These are phyloP conservation scores for Aspergillus ochraceus DNA, from an alignment of 2,329 filamentous ascomycete species.

Conservation along the genomic window DNA sequence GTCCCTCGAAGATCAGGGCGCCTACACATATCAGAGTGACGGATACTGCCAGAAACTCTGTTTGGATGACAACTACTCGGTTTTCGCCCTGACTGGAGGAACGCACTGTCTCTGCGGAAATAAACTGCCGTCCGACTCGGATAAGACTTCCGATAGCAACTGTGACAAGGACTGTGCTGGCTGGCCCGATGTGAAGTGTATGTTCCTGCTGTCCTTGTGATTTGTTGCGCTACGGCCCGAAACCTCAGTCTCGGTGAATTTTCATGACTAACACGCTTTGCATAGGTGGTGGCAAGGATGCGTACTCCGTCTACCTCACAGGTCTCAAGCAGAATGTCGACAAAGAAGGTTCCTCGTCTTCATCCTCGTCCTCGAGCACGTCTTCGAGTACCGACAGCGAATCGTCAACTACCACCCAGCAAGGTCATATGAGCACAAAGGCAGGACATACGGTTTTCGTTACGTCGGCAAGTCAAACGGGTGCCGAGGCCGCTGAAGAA, in stretches of 20 bases:
- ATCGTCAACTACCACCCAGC: constrained; percentile 18
- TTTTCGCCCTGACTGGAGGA: constrained; percentile 63
- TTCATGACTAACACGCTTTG: constrained; percentile 10
- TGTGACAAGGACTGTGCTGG: constrained; percentile 69
- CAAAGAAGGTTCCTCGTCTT: constrained; percentile 2
- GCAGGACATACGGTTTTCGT: constrained; percentile 33
- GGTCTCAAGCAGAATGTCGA: constrained; percentile 45
- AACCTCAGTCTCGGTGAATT: not conserved
- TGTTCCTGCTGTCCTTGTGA: constrained; percentile 26
- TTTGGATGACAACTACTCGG: constrained; percentile 49
- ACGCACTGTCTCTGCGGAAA: constrained; percentile 73
- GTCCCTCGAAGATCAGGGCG: constrained; percentile 50
- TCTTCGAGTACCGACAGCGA: constrained; percentile 38
- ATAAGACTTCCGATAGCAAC: constrained; percentile 55
- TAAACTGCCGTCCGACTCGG: constrained; percentile 60
- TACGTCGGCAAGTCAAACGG: constrained; percentile 33
- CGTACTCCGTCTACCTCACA: constrained; percentile 55
- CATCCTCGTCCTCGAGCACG: constrained; percentile 23
- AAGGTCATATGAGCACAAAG: constrained; percentile 15
- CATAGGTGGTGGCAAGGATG: constrained; percentile 58
- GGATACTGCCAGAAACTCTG: constrained; percentile 59
- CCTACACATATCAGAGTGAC: constrained; percentile 53
- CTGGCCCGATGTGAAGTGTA: constrained; percentile 65
- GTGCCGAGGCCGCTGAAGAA: constrained; percentile 4
- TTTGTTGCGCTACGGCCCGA: not conserved